A percentile compares a stretch with the other conserved stretches of the same genome.
Evolutionary conservation across 129 eudicot genomes (phyloP).

Genomic region (Scalesia atractyloides): DNA sequence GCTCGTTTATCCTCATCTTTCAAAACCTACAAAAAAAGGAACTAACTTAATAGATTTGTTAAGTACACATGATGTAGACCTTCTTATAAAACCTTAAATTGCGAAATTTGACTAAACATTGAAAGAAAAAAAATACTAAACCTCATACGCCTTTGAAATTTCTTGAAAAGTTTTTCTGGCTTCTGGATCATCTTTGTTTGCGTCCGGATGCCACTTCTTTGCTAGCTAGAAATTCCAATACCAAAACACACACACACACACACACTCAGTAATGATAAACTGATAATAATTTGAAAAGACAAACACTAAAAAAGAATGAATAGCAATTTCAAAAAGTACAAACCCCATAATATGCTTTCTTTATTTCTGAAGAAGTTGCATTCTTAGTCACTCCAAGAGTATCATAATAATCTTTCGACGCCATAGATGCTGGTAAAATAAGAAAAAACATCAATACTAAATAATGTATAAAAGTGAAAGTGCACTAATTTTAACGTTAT

Average conservation of each 20-base stretch:
- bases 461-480: no score
- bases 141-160: slow-evolving; percentile 82
- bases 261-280: background rate
- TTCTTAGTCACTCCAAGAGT: slow-evolving; percentile 49
- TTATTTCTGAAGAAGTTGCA: slow-evolving; percentile 54
- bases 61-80: background rate
- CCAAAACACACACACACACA: no score
- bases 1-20: slow-evolving; percentile 72
- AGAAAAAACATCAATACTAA: no score
- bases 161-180: slow-evolving; percentile 71
- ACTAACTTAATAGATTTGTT: background rate
- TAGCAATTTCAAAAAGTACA: slow-evolving; percentile 7
- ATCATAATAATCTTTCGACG: slow-evolving; percentile 50
- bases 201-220: slow-evolving; percentile 80
- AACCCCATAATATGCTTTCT: slow-evolving; percentile 65
- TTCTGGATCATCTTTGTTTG: slow-evolving; percentile 79
- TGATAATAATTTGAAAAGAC: background rate
- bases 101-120: background rate
- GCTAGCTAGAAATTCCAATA: slow-evolving; percentile 55
- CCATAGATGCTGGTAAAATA: slow-evolving; percentile 35
- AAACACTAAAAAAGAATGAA: background rate
- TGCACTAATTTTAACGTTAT: no score
- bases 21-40: slow-evolving; percentile 46
- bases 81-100: background rate
- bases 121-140: slow-evolving; percentile 10